Conservation (phyloP, 106 monocot species). For the Dioscorea dumetorum region DNA sequence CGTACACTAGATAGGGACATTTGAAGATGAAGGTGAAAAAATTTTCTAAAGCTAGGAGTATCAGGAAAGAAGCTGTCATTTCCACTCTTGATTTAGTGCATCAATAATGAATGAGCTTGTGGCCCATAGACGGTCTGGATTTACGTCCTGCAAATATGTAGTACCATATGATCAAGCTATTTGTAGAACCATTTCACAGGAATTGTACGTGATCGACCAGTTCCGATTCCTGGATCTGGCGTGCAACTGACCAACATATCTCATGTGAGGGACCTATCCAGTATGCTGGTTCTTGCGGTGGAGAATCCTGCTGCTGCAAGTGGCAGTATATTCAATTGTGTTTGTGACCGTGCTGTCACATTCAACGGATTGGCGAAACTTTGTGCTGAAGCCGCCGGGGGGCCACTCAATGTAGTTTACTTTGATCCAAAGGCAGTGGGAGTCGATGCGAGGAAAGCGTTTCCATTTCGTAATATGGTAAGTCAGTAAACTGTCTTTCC, state of each 20-base stretch:
- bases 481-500: no score
- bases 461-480: slow-evolving; percentile 97
- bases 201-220: slow-evolving; percentile 75
- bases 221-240: slow-evolving; percentile 87
- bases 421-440: slow-evolving; percentile 86
- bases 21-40: no score
- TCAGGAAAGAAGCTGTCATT: no score
- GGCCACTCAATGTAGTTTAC: slow-evolving; percentile 53
- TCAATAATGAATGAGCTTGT: no score
- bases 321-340: slow-evolving; percentile 87
- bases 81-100: no score
- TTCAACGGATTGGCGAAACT: slow-evolving; percentile 64
- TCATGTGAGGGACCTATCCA: slow-evolving; percentile 87
- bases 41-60: no score
- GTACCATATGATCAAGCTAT: no score
- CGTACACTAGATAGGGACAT: no score
- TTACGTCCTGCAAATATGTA: no score
- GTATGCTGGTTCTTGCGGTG: slow-evolving; percentile 77
- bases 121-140: no score
- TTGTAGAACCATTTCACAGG: slow-evolving; percentile 24
- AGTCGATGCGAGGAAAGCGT: slow-evolving; percentile 89
- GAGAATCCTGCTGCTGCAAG: slow-evolving; percentile 39
- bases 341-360: slow-evolving; percentile 80
- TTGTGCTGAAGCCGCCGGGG: slow-evolving; percentile 74
- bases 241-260: slow-evolving; percentile 92